A percentile compares a stretch with the other conserved stretches of the same genome.
phyloP scores from a whole-genome alignment of 495 filamentous ascomycete species.

The Choiromyces venosus region DNA sequence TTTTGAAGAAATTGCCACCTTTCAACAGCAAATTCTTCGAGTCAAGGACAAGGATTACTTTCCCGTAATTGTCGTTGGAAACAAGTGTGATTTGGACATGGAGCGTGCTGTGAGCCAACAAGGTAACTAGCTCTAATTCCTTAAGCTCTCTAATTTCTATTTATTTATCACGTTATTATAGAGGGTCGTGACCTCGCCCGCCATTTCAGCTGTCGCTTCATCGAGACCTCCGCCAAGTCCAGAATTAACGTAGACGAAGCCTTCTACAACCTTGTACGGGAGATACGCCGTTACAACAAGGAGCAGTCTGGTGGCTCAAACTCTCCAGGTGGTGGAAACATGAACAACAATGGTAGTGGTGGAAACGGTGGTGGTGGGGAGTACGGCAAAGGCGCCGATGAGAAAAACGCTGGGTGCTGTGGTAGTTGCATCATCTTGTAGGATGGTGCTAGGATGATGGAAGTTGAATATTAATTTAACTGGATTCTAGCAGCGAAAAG shows the following conservation, averaged over 20 bases:
- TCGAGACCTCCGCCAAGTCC: constrained; percentile 97
- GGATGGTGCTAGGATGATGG: constrained; percentile 31
- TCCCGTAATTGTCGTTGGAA: constrained; percentile 98
- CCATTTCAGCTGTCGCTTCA: constrained; percentile 91
- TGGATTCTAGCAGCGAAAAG: background rate
- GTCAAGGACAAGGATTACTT: constrained; percentile 99
- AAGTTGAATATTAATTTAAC: background rate
- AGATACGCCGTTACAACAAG: constrained; percentile 96
- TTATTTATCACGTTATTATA: constrained; percentile 47
- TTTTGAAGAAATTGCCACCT: constrained; percentile 96
- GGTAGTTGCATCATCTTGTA: constrained; percentile 87
- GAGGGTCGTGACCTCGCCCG: constrained; percentile 83
- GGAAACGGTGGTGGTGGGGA: constrained; percentile 43
- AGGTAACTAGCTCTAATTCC: constrained; percentile 55
- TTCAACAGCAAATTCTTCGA: constrained; percentile 95
- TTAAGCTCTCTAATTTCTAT: background rate
- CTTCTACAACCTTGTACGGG: constrained; percentile 95
- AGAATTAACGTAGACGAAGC: constrained; percentile 97
- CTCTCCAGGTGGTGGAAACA: constrained; percentile 57
- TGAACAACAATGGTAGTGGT: constrained; percentile 46
- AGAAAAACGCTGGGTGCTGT: constrained; percentile 74
- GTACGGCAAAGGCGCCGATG: constrained; percentile 72
- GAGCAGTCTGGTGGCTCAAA: constrained; percentile 82
- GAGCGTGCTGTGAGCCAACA: constrained; percentile 85
- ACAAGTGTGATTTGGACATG: constrained; percentile 95